Base-by-base conservation (phyloP, 148 eudicot species). In the Amaranthus hypochondriacus region DNA sequence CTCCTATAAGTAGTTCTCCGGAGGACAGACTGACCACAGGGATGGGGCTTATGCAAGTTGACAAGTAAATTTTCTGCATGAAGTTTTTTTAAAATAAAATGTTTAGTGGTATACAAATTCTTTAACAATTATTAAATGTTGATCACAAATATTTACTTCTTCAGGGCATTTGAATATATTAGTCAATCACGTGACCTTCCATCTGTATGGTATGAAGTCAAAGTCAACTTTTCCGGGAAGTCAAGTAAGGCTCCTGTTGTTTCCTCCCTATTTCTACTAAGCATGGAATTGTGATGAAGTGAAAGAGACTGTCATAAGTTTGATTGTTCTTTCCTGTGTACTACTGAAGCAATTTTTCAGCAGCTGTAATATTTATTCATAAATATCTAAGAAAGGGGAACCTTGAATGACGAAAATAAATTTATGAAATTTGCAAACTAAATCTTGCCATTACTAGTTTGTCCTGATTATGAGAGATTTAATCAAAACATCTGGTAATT, bases 31-130 rank as follows among this genome's bases (percentile, higher is more conserved):
- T 95, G 77, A 78, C 96, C 59, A 81, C 93, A 67, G 98, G 98
- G 67, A 89, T 90, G 81, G 98, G 98, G 77, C 93, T 95, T 81
- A 83, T 95, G 96, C 98, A 92, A 90, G 90, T 95, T 79, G 97
- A 92, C 90, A 95, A 85, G 98, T 95, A 76, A 91, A 71, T 76
- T 62, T 83, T 21, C 70, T 56, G 11, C 70, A 42, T 12, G 55
- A 2, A 4, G 9, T 53, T 50, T 13, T 14, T 7, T 28, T 28
- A 0, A 0, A 28, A 28, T 28, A 28, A 28, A 28, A 28, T 28
- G 39, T 28, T 28, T 49, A 42, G 42, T 48, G 52, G 47, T 55
- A 44, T 68, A 42, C 55, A 69, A 2, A 13, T 62, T 48, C 55
- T 39, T 62, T 39, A n/a, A 0, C 6, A 47, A 5, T 58, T 50